Percentiles rank a stretch among this genome's conserved stretches.
Conservation (phyloP, 768 basidiomycete genomes). For the Lactarius vividus region DNA sequence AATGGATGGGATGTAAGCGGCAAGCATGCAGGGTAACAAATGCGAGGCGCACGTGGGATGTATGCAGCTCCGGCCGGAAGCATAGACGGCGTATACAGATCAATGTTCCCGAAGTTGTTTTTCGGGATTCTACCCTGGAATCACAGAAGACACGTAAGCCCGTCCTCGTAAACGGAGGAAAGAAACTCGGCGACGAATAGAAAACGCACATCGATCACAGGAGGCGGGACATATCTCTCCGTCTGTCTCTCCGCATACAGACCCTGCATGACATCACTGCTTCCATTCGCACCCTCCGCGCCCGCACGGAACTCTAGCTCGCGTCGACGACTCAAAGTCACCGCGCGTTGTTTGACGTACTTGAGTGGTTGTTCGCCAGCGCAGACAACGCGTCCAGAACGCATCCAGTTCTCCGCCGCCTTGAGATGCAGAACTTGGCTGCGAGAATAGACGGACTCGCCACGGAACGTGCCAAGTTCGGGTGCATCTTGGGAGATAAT, state of each 20-base stretch:
- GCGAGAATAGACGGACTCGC: slow-evolving; percentile 88
- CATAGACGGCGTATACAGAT: slow-evolving; percentile 94
- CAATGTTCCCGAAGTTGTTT: slow-evolving; percentile 96
- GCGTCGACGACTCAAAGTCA: slow-evolving; percentile 74
- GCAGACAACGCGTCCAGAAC: slow-evolving; percentile 72
- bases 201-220: slow-evolving; percentile 62
- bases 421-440: slow-evolving; percentile 82
- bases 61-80: slow-evolving; percentile 83
- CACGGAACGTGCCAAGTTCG: slow-evolving; percentile 90
- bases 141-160: background rate
- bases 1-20: background rate
- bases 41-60: slow-evolving; percentile 70
- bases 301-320: slow-evolving; percentile 58
- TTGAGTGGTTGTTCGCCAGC: slow-evolving; percentile 84
- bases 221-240: slow-evolving; percentile 71
- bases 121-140: slow-evolving; percentile 86
- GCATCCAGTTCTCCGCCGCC: slow-evolving; percentile 93
- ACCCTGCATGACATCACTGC: slow-evolving; percentile 61
- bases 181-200: slow-evolving; percentile 12
- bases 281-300: slow-evolving; percentile 38
- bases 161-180: slow-evolving; percentile 5
- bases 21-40: background rate
- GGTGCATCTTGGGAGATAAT: slow-evolving; percentile 67
- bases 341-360: slow-evolving; percentile 79
- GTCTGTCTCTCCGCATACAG: slow-evolving; percentile 86